Base-by-base conservation (phyloP, 1,284 basidiomycete genomes). In the Trametes pubescens region DNA sequence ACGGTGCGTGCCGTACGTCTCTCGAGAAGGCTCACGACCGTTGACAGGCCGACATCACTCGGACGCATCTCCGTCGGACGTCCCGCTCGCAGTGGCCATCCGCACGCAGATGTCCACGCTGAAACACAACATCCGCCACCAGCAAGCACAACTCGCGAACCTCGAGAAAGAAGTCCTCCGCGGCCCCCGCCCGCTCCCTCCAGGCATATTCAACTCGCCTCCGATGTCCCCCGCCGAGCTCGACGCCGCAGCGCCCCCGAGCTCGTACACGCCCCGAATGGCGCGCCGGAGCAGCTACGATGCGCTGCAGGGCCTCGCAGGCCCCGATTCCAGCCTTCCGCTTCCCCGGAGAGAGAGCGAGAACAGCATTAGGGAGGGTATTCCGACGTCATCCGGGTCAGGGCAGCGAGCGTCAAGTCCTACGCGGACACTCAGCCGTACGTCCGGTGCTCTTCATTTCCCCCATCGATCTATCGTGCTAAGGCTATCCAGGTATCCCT, bases 371-470 rank as follows among this genome's bases (percentile, higher is more conserved):
- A 81, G 81, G 58, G 91, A 93, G 74, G 92, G 91, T 48, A 83
- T 93, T 2, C 91, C 91, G 7, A 79, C 74, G 18, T 73, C 77
- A 24, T 71, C 81, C 16, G 65, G 67, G 32, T 71, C 76, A 18
- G 81, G 74, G 68, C 88, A 86, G 73, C 85, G 91, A 46, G 76
- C 80, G 38, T 80, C 84, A 3, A 93, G 92, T 73, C 91, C 92
- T 53, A 92, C 89, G 14, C 82, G 91, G 57, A 90, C 90, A 57
- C 79, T 92, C 43, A 92, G 90, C 79, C 89, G 92, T 93, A 81
- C 74, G 91, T 88, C 65, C 59, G 65, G 10, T 34, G 44, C 14
- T 10, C n/a, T 14, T 10, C 14, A 46, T 48, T 22, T 52, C 24
- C 13, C 63, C 68, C 58, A 58, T 58, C 67, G 64, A 64, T 69